phyloP scores from a whole-genome alignment of 2,329 filamentous ascomycete species.

The Leptographium galeiforme region DNA sequence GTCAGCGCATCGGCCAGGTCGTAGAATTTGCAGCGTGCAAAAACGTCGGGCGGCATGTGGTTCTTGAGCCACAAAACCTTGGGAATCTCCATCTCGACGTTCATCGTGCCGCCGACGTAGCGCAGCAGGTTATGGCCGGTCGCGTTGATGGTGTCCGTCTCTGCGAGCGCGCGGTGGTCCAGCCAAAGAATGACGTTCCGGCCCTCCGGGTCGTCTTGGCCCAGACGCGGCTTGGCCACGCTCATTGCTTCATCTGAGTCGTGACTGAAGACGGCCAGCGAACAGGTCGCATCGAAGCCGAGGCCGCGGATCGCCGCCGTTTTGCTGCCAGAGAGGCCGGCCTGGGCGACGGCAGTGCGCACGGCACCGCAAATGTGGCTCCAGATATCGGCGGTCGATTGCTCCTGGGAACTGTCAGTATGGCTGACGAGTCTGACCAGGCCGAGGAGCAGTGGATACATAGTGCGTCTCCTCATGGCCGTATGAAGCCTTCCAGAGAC shows the following conservation, averaged over 20 bases:
- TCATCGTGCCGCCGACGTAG: slow-evolving; percentile 97
- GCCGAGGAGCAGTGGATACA: slow-evolving; percentile 27
- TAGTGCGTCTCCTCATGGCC: slow-evolving; percentile 46
- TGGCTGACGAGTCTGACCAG: background rate
- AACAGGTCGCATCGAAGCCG: slow-evolving; percentile 98
- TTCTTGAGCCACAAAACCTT: slow-evolving; percentile 99
- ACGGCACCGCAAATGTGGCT: slow-evolving; percentile 83
- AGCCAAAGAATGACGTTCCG: slow-evolving; percentile 96
- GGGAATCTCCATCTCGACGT: slow-evolving; percentile 98
- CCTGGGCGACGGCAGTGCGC: slow-evolving; percentile 66
- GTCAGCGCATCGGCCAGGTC: slow-evolving; percentile 88
- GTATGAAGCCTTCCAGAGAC: slow-evolving; percentile 64
- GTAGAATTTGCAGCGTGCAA: slow-evolving; percentile 91
- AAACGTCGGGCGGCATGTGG: slow-evolving; percentile 85
- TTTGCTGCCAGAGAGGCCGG: slow-evolving; percentile 49
- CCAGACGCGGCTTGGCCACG: slow-evolving; percentile 78
- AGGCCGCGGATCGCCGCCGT: slow-evolving; percentile 69
- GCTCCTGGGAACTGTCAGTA: slow-evolving; percentile 43
- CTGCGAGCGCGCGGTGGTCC: slow-evolving; percentile 80
- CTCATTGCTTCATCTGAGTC: slow-evolving; percentile 83
- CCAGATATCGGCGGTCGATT: slow-evolving; percentile 98
- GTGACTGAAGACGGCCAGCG: slow-evolving; percentile 75
- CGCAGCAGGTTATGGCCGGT: slow-evolving; percentile 85
- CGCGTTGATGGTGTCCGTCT: slow-evolving; percentile 86
- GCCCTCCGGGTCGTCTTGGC: slow-evolving; percentile 49